A percentile compares a stretch with the other conserved stretches of the same genome.
Evolutionary conservation across 345 rosid species (phyloP).

Genomic region (Eucalyptus leucophloia): DNA sequence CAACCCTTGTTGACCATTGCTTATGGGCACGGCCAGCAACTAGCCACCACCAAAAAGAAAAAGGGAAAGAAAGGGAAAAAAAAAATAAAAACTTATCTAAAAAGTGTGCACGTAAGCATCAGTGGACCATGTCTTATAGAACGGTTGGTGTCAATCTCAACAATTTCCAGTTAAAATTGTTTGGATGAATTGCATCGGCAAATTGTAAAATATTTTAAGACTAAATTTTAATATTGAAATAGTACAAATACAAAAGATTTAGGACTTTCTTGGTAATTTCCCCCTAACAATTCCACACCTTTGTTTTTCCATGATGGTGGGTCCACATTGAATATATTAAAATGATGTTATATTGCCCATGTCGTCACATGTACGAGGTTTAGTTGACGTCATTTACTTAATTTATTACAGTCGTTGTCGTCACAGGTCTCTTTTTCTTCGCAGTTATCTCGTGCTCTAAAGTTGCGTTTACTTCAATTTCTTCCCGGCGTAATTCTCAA

Average conservation of each 20-base stretch:
- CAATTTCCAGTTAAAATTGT: too few species aligned
- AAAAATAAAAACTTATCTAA: neutral
- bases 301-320: neutral
- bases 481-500: neutral
- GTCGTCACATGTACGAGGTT: neutral
- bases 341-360: neutral
- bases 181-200: too few species aligned
- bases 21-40: fast-evolving
- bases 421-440: neutral
- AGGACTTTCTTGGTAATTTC: neutral
- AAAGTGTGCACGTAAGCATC: fast-evolving
- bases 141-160: fast-evolving
- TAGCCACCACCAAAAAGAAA: neutral
- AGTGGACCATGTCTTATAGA: fast-evolving
- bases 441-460: neutral
- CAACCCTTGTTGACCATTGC: neutral
- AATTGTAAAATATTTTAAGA: too few species aligned
- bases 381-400: neutral
- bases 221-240: neutral
- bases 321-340: neutral
- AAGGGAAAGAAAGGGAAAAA: too few species aligned
- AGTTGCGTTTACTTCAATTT: neutral
- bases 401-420: neutral
- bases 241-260: too few species aligned
- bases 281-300: neutral